phyloP scores from a whole-genome alignment of 805 yeast species.

The Cyberlindnera veronae region DNA sequence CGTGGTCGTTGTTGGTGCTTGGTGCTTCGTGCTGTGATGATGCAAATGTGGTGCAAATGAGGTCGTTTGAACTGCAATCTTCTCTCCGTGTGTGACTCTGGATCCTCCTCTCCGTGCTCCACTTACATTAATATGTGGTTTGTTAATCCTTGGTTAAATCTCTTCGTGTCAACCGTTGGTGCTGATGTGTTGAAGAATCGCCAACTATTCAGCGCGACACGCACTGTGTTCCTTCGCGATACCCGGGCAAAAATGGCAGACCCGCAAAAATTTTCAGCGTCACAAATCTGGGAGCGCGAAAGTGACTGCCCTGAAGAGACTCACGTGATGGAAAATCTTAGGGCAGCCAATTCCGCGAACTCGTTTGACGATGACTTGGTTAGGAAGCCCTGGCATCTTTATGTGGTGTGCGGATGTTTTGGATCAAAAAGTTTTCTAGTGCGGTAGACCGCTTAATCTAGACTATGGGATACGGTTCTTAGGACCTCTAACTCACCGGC shows the following conservation, averaged over 20 bases:
- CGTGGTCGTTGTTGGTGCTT: too few relatives aligned
- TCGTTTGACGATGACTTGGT: conserved; percentile 14
- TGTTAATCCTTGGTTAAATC: conserved; percentile 15
- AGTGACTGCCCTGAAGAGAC: conserved; percentile 1
- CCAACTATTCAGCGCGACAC: conserved; percentile 9
- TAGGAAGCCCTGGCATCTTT: conserved; percentile 8
- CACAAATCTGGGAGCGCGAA: conserved; percentile 9
- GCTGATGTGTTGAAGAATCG: conserved; percentile 11
- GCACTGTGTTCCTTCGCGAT: conserved; percentile 3
- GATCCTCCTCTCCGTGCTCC: conserved; percentile 2
- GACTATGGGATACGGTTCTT: neutral
- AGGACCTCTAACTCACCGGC: neutral
- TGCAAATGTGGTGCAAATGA: neutral
- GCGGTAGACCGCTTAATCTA: too few relatives aligned
- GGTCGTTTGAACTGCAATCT: neutral
- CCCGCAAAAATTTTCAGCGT: conserved; percentile 20
- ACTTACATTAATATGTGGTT: conserved; percentile 26
- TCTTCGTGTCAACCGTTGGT: neutral
- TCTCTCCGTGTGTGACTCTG: neutral
- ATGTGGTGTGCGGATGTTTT: conserved; percentile 5
- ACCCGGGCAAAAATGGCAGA: conserved; percentile 10
- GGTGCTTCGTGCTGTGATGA: too few relatives aligned
- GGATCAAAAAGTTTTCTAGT: conserved; percentile 11
- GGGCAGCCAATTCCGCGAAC: conserved; percentile 15
- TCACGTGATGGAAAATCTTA: conserved; percentile 10